Percentiles rank a stretch among this genome's conserved stretches.
Conservation (phyloP, 139 green algal genomes). For the Chlamydomonas schloesseri region DNA sequence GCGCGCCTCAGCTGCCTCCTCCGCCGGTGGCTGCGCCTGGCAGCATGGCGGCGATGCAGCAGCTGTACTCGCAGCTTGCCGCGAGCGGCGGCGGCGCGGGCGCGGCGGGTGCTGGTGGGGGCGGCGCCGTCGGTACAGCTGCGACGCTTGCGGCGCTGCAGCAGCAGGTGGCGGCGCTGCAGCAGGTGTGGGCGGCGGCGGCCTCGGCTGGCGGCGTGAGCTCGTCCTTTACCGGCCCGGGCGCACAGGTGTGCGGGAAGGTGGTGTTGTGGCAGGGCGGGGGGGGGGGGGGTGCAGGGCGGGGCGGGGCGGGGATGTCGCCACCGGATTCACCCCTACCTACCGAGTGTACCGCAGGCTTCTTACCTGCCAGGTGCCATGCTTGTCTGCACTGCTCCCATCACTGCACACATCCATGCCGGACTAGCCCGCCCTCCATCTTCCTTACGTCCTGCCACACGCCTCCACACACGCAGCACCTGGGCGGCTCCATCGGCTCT, state of each 20-base stretch:
- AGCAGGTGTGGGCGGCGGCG: neutral
- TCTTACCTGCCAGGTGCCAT: too few species aligned
- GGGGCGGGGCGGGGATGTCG: too few species aligned
- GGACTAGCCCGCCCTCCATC: too few species aligned
- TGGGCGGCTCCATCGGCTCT: neutral
- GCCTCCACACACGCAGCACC: too few species aligned
- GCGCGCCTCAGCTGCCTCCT: neutral
- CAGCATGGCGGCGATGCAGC: conserved; percentile 12
- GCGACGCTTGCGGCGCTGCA: conserved; percentile 33
- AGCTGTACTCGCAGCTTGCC: conserved; percentile 25
- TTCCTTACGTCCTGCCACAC: too few species aligned
- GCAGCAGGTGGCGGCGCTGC: conserved; percentile 39
- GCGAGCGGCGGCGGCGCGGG: neutral
- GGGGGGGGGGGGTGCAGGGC: too few species aligned
- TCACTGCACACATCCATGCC: too few species aligned
- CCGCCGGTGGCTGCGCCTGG: neutral
- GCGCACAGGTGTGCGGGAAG: neutral
- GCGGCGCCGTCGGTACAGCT: neutral
- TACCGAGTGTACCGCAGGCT: too few species aligned
- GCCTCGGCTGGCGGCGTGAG: neutral
- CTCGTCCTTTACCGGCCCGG: neutral
- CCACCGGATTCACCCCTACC: too few species aligned
- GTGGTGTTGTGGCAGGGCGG: too few species aligned
- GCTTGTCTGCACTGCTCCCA: too few species aligned
- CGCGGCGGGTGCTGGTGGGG: too few species aligned